These are phyloP conservation scores for Taxillus chinensis DNA, from an alignment of 164 flowering plant species.

Conservation along the genomic window DNA sequence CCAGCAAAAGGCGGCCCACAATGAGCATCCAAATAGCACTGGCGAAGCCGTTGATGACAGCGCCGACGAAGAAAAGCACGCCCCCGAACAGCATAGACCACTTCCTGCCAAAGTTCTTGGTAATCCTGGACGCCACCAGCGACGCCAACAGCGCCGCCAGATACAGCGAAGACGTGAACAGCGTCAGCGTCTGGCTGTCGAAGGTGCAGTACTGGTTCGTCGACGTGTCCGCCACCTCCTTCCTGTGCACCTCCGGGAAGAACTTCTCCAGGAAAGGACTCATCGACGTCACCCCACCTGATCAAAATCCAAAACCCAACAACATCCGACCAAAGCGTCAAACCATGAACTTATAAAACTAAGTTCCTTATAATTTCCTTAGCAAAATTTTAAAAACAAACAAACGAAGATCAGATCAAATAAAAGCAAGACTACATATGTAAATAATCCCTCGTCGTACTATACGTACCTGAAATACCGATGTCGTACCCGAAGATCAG, in stretches of 20 bases:
- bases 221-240: conserved; percentile 1
- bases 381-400: too few relatives aligned
- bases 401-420: too few relatives aligned
- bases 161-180: conserved; percentile 20
- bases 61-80: conserved; percentile 6
- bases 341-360: too few relatives aligned
- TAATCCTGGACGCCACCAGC: conserved; percentile 11
- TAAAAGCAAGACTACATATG: too few relatives aligned
- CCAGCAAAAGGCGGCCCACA: conserved; percentile 16
- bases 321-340: too few relatives aligned
- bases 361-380: too few relatives aligned
- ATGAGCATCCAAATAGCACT: conserved; percentile 14
- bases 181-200: conserved; percentile 14
- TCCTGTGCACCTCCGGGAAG: conserved; percentile 11
- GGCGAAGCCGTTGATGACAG: conserved; percentile 14
- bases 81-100: conserved; percentile 14
- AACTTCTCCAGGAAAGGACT: conserved; percentile 14
- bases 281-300: conserved; percentile 24
- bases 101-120: conserved; percentile 8
- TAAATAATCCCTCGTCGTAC: too few relatives aligned
- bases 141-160: conserved; percentile 16
- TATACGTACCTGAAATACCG: not conserved
- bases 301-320: not conserved
- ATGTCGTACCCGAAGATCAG: not conserved
- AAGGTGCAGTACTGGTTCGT: conserved; percentile 16